Evolutionary conservation across 495 filamentous ascomycete genomes (phyloP).

Genomic region (Parmelia sp.): DNA sequence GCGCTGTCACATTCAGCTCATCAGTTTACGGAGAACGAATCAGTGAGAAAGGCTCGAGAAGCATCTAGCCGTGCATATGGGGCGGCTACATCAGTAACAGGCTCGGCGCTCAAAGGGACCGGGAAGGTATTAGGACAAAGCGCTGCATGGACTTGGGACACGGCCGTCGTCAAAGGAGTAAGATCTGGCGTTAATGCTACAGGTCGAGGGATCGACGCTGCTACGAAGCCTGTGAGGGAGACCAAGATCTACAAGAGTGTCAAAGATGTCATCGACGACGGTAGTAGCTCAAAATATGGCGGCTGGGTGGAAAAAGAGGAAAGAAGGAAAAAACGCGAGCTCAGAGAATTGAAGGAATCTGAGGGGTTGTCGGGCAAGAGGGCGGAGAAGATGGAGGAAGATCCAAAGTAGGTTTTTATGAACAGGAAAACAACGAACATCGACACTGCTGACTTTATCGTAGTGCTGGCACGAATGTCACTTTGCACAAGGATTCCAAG

Average conservation of each 20-base stretch:
- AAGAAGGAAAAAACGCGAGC: slow-evolving; percentile 65
- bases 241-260: slow-evolving; percentile 92
- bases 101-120: slow-evolving; percentile 73
- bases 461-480: slow-evolving; percentile 90
- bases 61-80: slow-evolving; percentile 80
- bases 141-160: slow-evolving; percentile 96
- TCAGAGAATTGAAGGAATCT: slow-evolving; percentile 61
- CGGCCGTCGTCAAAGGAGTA: slow-evolving; percentile 85
- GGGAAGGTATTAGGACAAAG: slow-evolving; percentile 80
- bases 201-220: slow-evolving; percentile 81
- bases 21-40: slow-evolving; percentile 89
- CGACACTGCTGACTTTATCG: background rate
- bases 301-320: slow-evolving; percentile 97
- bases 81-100: slow-evolving; percentile 64
- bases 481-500: slow-evolving; percentile 89
- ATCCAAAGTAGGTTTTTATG: slow-evolving; percentile 70
- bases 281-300: slow-evolving; percentile 90
- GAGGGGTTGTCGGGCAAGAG: slow-evolving; percentile 36
- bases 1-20: slow-evolving; percentile 81
- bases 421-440: background rate
- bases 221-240: slow-evolving; percentile 85
- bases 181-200: slow-evolving; percentile 76
- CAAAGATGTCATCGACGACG: slow-evolving; percentile 94
- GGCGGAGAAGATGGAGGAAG: slow-evolving; percentile 59
- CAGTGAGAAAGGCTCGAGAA: slow-evolving; percentile 75